Evolutionary conservation across 768 basidiomycete genomes (phyloP).

Genomic region (Leucosporidium scottii): DNA sequence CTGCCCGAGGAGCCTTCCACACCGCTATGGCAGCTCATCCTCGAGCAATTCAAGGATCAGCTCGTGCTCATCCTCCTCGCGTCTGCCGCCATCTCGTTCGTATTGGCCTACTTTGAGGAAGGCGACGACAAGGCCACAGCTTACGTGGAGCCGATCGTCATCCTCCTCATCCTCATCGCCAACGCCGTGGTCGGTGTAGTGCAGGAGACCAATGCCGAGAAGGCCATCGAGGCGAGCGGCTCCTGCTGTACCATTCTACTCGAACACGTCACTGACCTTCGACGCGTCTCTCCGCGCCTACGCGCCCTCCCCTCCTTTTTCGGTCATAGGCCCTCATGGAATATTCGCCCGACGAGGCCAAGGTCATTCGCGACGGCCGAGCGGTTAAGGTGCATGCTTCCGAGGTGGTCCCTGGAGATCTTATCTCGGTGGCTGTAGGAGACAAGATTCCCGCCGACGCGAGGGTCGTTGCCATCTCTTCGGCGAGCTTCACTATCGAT

Average conservation of each 20-base stretch:
- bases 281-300: not conserved
- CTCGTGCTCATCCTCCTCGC: slow-evolving; percentile 92
- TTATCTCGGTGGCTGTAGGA: slow-evolving; percentile 82
- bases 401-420: slow-evolving; percentile 89
- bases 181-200: slow-evolving; percentile 97
- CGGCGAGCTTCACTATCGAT: slow-evolving; percentile 88
- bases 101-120: slow-evolving; percentile 81
- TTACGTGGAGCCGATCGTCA: slow-evolving; percentile 92
- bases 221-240: slow-evolving; percentile 75
- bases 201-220: slow-evolving; percentile 92
- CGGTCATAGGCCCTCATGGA: slow-evolving; percentile 75
- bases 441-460: slow-evolving; percentile 95
- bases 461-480: slow-evolving; percentile 76
- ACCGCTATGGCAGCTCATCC: slow-evolving; percentile 83
- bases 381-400: slow-evolving; percentile 70
- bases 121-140: slow-evolving; percentile 64
- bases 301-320: slow-evolving; percentile 2
- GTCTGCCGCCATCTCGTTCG: slow-evolving; percentile 86
- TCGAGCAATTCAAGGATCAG: slow-evolving; percentile 99
- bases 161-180: slow-evolving; percentile 87
- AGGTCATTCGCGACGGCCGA: slow-evolving; percentile 68
- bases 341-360: slow-evolving; percentile 95
- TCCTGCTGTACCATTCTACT: not conserved
- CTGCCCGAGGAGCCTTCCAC: slow-evolving; percentile 87
- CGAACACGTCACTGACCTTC: not conserved